Evolutionary conservation across 2,329 filamentous ascomycete species (phyloP).

Genomic region (Claviceps sp.): DNA sequence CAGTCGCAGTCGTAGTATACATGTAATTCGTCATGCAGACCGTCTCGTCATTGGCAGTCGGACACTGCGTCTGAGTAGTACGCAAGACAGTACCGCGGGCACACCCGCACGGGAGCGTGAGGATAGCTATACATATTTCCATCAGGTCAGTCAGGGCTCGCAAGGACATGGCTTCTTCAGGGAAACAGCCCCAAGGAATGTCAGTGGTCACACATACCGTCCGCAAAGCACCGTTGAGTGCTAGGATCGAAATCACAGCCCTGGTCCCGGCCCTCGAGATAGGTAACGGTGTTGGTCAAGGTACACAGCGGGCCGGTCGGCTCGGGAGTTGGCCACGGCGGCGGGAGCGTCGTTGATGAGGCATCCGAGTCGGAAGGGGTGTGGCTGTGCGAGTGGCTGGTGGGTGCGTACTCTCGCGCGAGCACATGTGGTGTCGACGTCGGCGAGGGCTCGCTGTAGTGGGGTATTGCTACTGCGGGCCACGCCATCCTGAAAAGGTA

Average conservation of each 20-base stretch:
- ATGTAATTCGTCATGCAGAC: neutral
- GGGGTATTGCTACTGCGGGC: no score
- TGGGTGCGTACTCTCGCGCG: no score
- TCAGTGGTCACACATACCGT: neutral
- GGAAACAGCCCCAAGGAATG: no score
- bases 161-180: no score
- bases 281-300: neutral
- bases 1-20: slow-evolving; percentile 1
- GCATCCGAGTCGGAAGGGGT: no score
- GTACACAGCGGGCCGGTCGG: neutral
- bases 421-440: no score
- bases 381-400: neutral
- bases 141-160: no score
- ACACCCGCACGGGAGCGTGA: slow-evolving; percentile 3
- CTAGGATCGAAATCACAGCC: neutral
- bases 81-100: neutral
- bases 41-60: neutral
- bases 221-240: neutral
- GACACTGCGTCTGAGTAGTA: neutral
- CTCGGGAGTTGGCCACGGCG: neutral
- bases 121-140: neutral
- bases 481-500: no score
- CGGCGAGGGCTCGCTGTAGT: no score
- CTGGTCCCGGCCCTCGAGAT: neutral
- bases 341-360: neutral